Evolutionary conservation across 169 alveolate genomes (phyloP).

Genomic region (Plasmodium knowlesi): DNA sequence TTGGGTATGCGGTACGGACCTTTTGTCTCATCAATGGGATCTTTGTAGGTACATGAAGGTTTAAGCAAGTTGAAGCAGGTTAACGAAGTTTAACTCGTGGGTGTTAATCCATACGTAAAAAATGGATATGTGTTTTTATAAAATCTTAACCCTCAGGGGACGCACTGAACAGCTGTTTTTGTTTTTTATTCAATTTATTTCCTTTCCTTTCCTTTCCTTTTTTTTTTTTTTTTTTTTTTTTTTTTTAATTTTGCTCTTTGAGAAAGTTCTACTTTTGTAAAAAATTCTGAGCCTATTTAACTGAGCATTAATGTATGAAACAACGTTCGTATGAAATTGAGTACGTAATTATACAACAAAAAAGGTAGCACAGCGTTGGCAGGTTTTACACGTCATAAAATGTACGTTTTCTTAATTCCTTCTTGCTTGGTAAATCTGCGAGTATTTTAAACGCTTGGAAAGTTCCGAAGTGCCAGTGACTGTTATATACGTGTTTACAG

Average conservation of each 20-base stretch:
- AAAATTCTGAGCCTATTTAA: background rate
- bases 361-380: background rate
- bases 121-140: background rate
- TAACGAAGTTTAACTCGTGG: background rate
- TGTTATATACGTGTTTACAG: background rate
- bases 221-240: background rate
- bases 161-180: background rate
- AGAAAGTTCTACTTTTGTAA: background rate
- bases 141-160: background rate
- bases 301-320: background rate
- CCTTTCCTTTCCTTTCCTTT: background rate
- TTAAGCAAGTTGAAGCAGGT: background rate
- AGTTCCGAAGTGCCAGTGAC: background rate
- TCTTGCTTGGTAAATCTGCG: background rate
- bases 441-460: background rate
- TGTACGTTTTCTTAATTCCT: background rate
- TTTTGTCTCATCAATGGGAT: background rate
- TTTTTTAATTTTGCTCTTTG: background rate
- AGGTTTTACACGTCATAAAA: background rate
- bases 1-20: background rate
- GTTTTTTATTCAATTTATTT: background rate
- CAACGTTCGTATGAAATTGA: background rate
- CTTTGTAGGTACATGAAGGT: background rate
- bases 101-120: background rate
- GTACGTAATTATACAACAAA: background rate